Percentiles rank a stretch among this genome's conserved stretches.
These are phyloP conservation scores for Yamadazyma philogaea DNA, from an alignment of 805 yeast genomes.

Conservation along the genomic window DNA sequence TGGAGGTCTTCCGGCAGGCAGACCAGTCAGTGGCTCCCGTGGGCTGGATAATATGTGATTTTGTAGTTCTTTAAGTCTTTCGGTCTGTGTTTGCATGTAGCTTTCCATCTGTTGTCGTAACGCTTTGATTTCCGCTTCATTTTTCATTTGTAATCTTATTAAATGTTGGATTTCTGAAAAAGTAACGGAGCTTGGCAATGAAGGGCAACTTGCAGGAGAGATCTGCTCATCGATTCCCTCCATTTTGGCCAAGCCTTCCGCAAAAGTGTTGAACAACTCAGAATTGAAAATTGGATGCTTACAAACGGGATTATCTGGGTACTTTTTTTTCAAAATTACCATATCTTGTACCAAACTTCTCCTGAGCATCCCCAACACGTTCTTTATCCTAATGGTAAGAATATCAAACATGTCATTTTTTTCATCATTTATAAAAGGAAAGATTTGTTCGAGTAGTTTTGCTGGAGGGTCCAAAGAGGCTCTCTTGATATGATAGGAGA, in stretches of 20 bases:
- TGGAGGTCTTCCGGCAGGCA: no score
- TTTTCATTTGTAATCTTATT: constrained; percentile 6
- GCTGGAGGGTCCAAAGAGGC: constrained; percentile 23
- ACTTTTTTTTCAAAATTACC: constrained; percentile 21
- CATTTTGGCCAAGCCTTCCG: constrained; percentile 8
- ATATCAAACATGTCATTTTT: constrained; percentile 9
- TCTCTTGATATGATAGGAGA: constrained; percentile 19
- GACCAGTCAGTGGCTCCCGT: no score
- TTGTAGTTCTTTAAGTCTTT: constrained; percentile 10
- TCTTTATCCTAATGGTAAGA: constrained; percentile 13
- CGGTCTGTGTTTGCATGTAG: constrained; percentile 14
- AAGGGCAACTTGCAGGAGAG: constrained; percentile 5
- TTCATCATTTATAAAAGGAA: constrained; percentile 24
- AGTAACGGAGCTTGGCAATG: neutral
- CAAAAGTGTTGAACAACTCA: constrained; percentile 17
- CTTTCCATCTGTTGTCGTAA: constrained; percentile 16
- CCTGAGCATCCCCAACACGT: constrained; percentile 20
- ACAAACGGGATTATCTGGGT: constrained; percentile 23
- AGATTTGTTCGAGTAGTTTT: constrained; percentile 23
- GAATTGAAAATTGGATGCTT: constrained; percentile 25
- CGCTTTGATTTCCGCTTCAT: constrained; percentile 8
- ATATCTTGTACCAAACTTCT: constrained; percentile 28
- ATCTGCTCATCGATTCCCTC: constrained; percentile 10
- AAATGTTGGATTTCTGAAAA: neutral
- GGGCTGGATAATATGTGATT: no score